These are phyloP conservation scores for Colletotrichum echinochloae DNA, from an alignment of 2,329 filamentous ascomycete genomes.

Conservation along the genomic window DNA sequence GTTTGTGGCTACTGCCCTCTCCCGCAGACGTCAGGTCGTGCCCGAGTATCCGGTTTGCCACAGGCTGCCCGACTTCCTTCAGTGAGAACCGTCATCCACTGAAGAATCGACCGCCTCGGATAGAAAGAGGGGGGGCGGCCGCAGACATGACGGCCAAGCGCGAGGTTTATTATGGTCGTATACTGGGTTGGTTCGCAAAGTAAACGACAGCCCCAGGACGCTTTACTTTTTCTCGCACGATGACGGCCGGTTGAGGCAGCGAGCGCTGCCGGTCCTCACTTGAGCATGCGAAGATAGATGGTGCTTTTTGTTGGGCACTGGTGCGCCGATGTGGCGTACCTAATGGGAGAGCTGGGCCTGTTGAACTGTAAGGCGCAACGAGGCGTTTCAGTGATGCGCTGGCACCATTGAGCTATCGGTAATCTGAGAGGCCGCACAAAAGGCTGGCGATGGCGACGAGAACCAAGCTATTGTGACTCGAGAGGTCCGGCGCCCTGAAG, in stretches of 20 bases:
- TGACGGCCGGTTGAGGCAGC: neutral
- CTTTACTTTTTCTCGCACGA: neutral
- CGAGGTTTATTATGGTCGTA: constrained; percentile 11
- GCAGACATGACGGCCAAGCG: constrained; percentile 46
- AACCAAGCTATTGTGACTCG: constrained; percentile 2
- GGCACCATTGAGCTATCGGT: constrained; percentile 38
- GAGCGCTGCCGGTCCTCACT: neutral
- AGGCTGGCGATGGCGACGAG: constrained; percentile 16
- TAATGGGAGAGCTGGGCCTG: neutral
- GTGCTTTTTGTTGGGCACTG: constrained; percentile 2
- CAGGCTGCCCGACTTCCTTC: constrained; percentile 2
- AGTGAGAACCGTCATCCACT: neutral
- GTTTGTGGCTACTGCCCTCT: constrained; percentile 20
- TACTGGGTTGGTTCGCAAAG: neutral
- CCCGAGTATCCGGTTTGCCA: neutral
- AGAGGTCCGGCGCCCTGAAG: neutral
- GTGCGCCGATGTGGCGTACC: constrained; percentile 8
- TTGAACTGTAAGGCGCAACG: constrained; percentile 5
- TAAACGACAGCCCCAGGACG: neutral
- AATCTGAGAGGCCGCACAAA: constrained; percentile 7
- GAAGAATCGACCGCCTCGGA: constrained; percentile 13
- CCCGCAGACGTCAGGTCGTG: constrained; percentile 23
- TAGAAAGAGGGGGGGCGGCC: constrained; percentile 42
- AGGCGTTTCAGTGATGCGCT: constrained; percentile 30
- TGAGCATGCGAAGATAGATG: neutral